Conservation (phyloP, 116 monocot genomes). For the Papilionanthe hybrid region DNA sequence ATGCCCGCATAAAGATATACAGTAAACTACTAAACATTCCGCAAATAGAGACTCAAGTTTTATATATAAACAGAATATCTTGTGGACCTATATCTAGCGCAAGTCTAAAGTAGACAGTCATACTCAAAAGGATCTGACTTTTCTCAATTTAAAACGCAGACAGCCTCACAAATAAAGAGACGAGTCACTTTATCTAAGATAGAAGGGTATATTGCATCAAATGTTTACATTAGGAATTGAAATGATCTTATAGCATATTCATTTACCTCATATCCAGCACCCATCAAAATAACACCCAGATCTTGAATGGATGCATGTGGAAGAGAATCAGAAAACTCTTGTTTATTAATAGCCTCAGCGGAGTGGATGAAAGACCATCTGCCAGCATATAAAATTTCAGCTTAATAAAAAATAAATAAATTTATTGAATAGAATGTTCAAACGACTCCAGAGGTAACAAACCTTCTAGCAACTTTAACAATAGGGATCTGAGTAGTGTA, state of each 20-base stretch:
- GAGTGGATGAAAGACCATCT: conserved; percentile 94
- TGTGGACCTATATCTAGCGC: too few relatives aligned
- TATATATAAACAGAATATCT: too few relatives aligned
- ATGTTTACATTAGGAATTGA: background rate
- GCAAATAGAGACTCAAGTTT: too few relatives aligned
- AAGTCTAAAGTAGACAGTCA: too few relatives aligned
- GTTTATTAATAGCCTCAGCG: conserved; percentile 57
- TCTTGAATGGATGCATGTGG: conserved; percentile 82
- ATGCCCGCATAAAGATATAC: too few relatives aligned
- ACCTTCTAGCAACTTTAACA: conserved; percentile 89
- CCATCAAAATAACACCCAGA: conserved; percentile 79
- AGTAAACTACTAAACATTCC: too few relatives aligned
- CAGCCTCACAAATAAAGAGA: too few relatives aligned
- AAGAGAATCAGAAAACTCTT: conserved; percentile 72
- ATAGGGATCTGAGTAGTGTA: conserved; percentile 94
- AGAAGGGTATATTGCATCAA: too few relatives aligned
- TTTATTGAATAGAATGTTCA: background rate
- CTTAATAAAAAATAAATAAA: background rate
- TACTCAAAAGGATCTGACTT: too few relatives aligned
- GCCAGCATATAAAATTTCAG: conserved; percentile 9
- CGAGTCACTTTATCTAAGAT: too few relatives aligned
- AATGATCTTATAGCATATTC: background rate
- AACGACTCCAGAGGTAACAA: background rate
- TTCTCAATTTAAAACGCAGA: too few relatives aligned
- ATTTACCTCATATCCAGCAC: conserved; percentile 81